Base-by-base conservation (phyloP, 345 rosid species). In the Passiflora organensis region DNA sequence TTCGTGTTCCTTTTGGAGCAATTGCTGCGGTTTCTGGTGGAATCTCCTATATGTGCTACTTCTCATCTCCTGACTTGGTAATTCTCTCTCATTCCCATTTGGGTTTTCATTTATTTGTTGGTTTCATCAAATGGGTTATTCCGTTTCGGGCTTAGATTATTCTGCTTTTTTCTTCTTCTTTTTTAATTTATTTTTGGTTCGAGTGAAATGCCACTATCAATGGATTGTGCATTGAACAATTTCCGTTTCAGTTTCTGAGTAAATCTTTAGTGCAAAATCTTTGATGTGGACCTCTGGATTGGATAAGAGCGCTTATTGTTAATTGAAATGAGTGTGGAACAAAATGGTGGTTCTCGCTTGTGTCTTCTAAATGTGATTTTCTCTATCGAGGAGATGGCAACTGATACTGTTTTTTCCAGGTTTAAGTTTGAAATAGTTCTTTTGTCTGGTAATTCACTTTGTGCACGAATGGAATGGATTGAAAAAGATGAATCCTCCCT, bases 11-110 rank as follows among this genome's bases (percentile, higher is more conserved):
- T 13, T 53, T 78, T 20, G 83, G 86, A 12, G 91, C 90, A 5
- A 69, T 84, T 68, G 93, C 93, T 0, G 95, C 95, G 1, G 75
- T 78, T 51, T 82, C 96, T 63, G 96, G 86, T 12, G 98, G 98
- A 66, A 60, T 85, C 72, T 81, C 95, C 21, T 82, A 66, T 56
- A 68, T 76, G 64, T 87, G 74, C 80, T 67, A 59, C 67, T 58
- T 62, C 25, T 72, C 87, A 62, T 82, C 82, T 10, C 76, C 80
- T 24, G 72, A 78, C 64, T 56, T 83, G 86, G 96, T 91, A 72
- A 61, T 66, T 43, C 56, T 28, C 50, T 10, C 20, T 11, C 13
- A 6, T 22, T 37, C 46, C 43, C 44, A 18, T 58, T 41, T 63
- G 24, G 36, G 43, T 60, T 65, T 48, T 57, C 2, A 12, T 64